Base-by-base conservation (phyloP, 2,329 filamentous ascomycete species). In the Sclerotinia glacialis region DNA sequence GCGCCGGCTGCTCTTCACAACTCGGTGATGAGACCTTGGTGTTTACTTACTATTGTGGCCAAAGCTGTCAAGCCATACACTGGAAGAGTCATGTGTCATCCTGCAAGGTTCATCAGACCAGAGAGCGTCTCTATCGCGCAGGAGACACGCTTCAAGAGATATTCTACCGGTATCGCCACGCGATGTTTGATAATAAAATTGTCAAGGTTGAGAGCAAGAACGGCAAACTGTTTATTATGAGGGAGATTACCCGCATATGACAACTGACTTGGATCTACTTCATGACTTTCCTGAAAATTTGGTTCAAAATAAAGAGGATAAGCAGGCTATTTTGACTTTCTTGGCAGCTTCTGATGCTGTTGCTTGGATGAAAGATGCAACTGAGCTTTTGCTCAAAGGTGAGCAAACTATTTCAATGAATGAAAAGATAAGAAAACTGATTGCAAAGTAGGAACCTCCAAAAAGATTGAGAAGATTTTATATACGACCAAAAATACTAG, bases 101-200 rank as follows among this genome's bases (percentile, higher is more conserved):
- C 16, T 66, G 66, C 18, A 54, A 49, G 16, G 9, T 21, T 28
- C 26, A 50, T 8, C 60, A 66, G 11, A 53, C 37, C 7, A 59
- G 42, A 21, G 34, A 47, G 0, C 28, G 21, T 2, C 8, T 68
- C 2, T 67, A 65, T 44, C 55, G 67, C 2, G 67, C 69, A 37
- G 66, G 65, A 5, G 47, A 23, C 2, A 16, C 60, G 2, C 55
- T 69, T 2, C 67, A 68, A 12, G 60, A 64, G 9, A 55, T 68
- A 1, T 66, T 68, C 40, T 64, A 67, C 44, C 21, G 46, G 11
- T 71, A 65, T 59, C 56, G 68, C 5, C 47, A 65, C 28, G 46
- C 37, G 18, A n/a, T 67, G 14, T 69, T 67, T 26, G 50, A 68
- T 4, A 64, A 56, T 31, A 16, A 28, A 5, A 64, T 68, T 23